Evolutionary conservation across 2,329 filamentous ascomycete species (phyloP).

Genomic region (Epichloe scottii): DNA sequence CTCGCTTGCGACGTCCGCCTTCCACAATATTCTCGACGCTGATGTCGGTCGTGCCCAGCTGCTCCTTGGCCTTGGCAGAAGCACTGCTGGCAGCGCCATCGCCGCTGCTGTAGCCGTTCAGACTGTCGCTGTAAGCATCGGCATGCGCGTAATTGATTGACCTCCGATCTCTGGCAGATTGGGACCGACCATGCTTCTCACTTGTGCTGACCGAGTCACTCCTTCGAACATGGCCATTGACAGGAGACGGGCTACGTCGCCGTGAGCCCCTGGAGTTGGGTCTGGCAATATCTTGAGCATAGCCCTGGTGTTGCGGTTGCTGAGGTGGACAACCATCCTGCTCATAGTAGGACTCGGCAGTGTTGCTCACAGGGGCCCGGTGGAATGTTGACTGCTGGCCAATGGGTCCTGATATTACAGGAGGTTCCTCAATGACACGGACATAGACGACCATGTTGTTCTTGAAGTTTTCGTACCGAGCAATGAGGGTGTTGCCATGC

Average conservation of each 20-base stretch:
- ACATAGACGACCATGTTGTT: slow-evolving; percentile 92
- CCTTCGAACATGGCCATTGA: slow-evolving; percentile 54
- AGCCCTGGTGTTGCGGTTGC: slow-evolving; percentile 34
- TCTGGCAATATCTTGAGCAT: slow-evolving; percentile 50
- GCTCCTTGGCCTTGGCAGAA: slow-evolving; percentile 64
- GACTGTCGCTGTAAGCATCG: slow-evolving; percentile 52
- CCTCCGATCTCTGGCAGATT: slow-evolving; percentile 56
- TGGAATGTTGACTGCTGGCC: slow-evolving; percentile 32
- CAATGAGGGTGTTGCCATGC: slow-evolving; percentile 80
- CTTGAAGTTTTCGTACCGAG: slow-evolving; percentile 87
- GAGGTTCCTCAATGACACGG: slow-evolving; percentile 57
- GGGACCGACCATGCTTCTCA: slow-evolving; percentile 55
- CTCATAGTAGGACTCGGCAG: slow-evolving; percentile 36
- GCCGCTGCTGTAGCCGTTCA: slow-evolving; percentile 74
- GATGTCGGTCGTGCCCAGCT: slow-evolving; percentile 89
- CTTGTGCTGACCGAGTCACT: slow-evolving; percentile 58
- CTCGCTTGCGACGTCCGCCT: slow-evolving; percentile 85
- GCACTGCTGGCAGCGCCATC: slow-evolving; percentile 69
- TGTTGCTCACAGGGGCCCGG: slow-evolving; percentile 32
- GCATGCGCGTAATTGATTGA: slow-evolving; percentile 30
- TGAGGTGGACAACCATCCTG: slow-evolving; percentile 32
- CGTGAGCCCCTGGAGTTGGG: slow-evolving; percentile 59
- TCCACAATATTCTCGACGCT: slow-evolving; percentile 97
- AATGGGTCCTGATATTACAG: slow-evolving; percentile 34
- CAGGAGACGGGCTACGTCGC: slow-evolving; percentile 68